phyloP scores from a whole-genome alignment of 2,329 filamentous ascomycete genomes.

The Paraphoma chrysanthemicola region DNA sequence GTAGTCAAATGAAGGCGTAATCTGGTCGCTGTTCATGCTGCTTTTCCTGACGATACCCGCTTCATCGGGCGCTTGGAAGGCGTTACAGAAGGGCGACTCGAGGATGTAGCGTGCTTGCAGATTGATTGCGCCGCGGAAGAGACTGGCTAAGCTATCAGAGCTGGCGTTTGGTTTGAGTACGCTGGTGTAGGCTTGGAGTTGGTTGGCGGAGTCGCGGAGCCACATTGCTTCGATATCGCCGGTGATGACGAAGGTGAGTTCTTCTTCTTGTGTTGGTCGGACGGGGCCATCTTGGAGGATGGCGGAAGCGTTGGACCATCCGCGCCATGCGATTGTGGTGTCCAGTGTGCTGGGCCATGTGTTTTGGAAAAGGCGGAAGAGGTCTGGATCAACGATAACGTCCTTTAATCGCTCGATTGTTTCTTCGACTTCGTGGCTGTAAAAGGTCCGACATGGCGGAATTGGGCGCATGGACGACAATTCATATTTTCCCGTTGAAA shows the following conservation, averaged over 20 bases:
- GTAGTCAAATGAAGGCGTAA: slow-evolving; percentile 53
- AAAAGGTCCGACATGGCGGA: slow-evolving; percentile 55
- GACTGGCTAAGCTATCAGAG: slow-evolving; percentile 62
- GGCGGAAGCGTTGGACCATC: slow-evolving; percentile 58
- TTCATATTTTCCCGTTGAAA: slow-evolving; percentile 49
- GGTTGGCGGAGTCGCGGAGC: slow-evolving; percentile 66
- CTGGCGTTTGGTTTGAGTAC: slow-evolving; percentile 59
- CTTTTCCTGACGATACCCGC: slow-evolving; percentile 49
- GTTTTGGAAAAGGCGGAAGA: slow-evolving; percentile 74
- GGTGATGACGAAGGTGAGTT: slow-evolving; percentile 66
- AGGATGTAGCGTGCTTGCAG: slow-evolving; percentile 73
- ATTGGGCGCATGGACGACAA: slow-evolving; percentile 54
- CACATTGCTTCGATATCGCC: slow-evolving; percentile 66
- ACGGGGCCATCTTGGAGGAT: slow-evolving; percentile 1
- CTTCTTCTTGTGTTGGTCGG: slow-evolving; percentile 37
- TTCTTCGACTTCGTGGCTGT: slow-evolving; percentile 50
- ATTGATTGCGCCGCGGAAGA: slow-evolving; percentile 76
- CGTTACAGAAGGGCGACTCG: slow-evolving; percentile 62
- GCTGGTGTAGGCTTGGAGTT: slow-evolving; percentile 72
- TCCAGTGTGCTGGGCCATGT: slow-evolving; percentile 78
- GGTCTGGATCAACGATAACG: slow-evolving; percentile 61
- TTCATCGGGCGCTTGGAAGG: slow-evolving; percentile 59
- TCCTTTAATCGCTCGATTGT: slow-evolving; percentile 41
- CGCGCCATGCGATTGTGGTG: slow-evolving; percentile 74
- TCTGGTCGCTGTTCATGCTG: slow-evolving; percentile 49